Base-by-base conservation (phyloP, 2,329 filamentous ascomycete genomes). In the Cryoendolithus antarcticus region DNA sequence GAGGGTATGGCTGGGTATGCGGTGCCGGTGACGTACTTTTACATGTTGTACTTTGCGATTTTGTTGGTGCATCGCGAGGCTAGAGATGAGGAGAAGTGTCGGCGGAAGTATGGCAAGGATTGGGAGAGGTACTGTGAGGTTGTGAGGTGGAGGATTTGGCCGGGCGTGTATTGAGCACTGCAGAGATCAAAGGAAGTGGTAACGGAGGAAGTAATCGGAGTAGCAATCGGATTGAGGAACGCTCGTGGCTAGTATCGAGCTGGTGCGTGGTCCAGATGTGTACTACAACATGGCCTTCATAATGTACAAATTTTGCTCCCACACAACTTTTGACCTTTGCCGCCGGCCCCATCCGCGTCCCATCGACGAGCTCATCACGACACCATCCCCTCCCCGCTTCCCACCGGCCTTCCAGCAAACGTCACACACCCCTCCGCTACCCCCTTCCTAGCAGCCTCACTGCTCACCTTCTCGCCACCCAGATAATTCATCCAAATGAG, bases 1-100 rank as follows among this genome's bases (percentile, higher is more conserved):
- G 56, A 58, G 35, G 76, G 78, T 19, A 80, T 83, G 27, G 75
- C 73, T 50, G 88, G 86, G 13, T 93, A 82, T 75, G 86, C 82
- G 34, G 86, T 88, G 63, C 66, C 88, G 34, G 75, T 95, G 49
- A 94, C 88, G 0, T 96, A 95, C 67, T 95, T 95, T 59, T 96
- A 93, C 65, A 71, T 95, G 50, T 54, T 93, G 6, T 96, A 95
- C 67, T 95, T 96, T 65, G 86, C 79, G 3, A 65, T 93, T 9
- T 64, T 96, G 45, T 70, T 96, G 8, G 68, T 95, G 39, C 89
- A 95, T 59, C 81, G 89, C 12, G 86, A 93, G 58, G 67, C 77
- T 42, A 74, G 89, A 38, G 89, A 96, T 50, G 88, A 95, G 50
- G 82, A 85, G 59, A 94, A 94, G 69, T 96, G 89, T 62, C 70